Base-by-base conservation (phyloP, 768 basidiomycete genomes). In the Lyophyllum atratum region DNA sequence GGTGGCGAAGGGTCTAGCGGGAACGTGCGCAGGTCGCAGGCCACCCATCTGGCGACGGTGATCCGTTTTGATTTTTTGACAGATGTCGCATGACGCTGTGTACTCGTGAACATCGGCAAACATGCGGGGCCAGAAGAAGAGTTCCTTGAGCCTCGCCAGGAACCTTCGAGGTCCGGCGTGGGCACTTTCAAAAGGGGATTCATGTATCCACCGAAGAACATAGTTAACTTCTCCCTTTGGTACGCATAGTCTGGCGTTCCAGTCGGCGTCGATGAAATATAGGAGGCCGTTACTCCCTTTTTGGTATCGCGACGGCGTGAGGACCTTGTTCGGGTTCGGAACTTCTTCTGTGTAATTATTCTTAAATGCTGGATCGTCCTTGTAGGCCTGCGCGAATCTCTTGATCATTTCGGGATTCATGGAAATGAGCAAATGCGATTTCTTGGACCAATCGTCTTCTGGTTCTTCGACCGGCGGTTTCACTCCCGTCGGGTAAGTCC, bases 181-280 rank as follows among this genome's bases (percentile, higher is more conserved):
- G 5, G 59, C 59, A 21, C 52, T 51, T 34, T 65, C 62, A n/a
- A 47, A 60, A 0, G 64, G 55, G 6, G 56, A 58, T 19, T 67
- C 63, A 39, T 67, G 66, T 11, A 62, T 64, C 54, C 54, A 60
- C 26, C 47, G 25, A 2, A 49, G 5, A 2, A 24, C 29, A 15
- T 49, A 25, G 14, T 34, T 49, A 1, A 31, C 22, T 14, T 34
- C 12, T 33, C 43, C 31, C 29, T 43, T 29, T 3, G 66, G 66
- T 0, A 68, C 63, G 31, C 66, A 66, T 0, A 67, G 56, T 24
- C 61, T 5, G 24, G 55, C 14, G 14, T 54, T 59, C 59, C 62
- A 65, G 40, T 67, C 64, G 1, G 66, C 59, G 34, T 67, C 66
- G 1, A 56, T 12, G 48, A 63, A 67, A 34, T 65, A 67, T 2